phyloP scores from a whole-genome alignment of 1,284 basidiomycete species.

The Boletus semigastroideus region DNA sequence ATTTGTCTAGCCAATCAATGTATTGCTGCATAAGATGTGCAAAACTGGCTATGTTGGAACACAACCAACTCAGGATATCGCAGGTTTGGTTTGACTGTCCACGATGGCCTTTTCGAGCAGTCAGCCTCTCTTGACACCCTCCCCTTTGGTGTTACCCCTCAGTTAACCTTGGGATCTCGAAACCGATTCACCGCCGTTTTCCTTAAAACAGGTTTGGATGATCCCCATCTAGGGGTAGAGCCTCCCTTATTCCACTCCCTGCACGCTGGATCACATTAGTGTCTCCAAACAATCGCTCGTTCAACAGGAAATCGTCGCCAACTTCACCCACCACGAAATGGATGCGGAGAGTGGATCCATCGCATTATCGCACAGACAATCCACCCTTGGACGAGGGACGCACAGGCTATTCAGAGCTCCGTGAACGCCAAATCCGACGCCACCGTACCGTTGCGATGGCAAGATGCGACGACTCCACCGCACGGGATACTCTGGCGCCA shows the following conservation, averaged over 20 bases:
- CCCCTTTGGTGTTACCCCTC: neutral
- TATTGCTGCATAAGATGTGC: conserved; percentile 17
- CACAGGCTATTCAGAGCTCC: conserved; percentile 48
- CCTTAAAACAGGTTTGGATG: too few species aligned
- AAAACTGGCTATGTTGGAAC: too few species aligned
- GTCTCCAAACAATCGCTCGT: too few species aligned
- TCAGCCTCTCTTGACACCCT: too few species aligned
- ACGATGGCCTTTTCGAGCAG: neutral
- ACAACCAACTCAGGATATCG: too few species aligned
- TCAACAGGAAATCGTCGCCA: neutral
- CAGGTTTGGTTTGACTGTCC: too few species aligned
- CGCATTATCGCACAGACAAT: conserved; percentile 75
- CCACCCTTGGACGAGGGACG: conserved; percentile 67
- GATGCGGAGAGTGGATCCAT: too few species aligned
- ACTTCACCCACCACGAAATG: neutral
- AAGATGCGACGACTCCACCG: conserved; percentile 71
- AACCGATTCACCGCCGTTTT: too few species aligned
- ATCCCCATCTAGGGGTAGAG: neutral
- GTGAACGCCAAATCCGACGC: conserved; percentile 5
- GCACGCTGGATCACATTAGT: neutral
- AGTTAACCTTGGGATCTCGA: neutral
- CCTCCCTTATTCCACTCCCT: too few species aligned
- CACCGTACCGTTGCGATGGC: neutral
- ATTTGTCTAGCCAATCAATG: too few species aligned
- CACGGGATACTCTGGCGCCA: conserved; percentile 94